Evolutionary conservation across 805 yeast genomes (phyloP).

Genomic region (Citeromyces nyonsensis): DNA sequence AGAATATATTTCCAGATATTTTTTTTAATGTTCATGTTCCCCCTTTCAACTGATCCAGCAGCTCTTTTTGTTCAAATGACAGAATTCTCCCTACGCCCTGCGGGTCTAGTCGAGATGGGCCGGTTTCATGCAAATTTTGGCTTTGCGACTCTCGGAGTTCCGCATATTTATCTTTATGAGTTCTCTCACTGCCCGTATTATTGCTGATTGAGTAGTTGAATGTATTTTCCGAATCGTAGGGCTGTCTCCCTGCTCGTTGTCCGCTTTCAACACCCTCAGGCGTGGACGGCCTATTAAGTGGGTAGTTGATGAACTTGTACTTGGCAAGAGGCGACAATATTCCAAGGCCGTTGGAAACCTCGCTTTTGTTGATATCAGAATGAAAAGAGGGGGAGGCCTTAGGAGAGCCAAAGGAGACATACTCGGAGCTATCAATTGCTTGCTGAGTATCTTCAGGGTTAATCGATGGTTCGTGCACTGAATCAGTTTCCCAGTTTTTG

Average conservation of each 20-base stretch:
- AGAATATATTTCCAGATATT: background rate
- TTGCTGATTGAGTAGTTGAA: conserved; percentile 15
- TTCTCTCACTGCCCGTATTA: conserved; percentile 8
- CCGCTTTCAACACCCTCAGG: too few relatives aligned
- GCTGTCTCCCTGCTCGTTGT: too few relatives aligned
- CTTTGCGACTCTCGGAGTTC: background rate
- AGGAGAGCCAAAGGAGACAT: conserved; percentile 24
- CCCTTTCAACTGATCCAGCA: conserved; percentile 26
- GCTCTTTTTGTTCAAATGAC: conserved; percentile 36
- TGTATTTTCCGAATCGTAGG: conserved; percentile 13
- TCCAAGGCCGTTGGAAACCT: conserved; percentile 5
- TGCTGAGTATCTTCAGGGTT: background rate
- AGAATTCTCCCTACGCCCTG: conserved; percentile 16
- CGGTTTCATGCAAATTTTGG: background rate
- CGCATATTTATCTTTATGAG: background rate
- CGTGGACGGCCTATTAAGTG: too few relatives aligned
- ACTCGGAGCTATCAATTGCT: conserved; percentile 11
- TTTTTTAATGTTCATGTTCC: background rate
- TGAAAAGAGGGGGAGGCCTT: conserved; percentile 9
- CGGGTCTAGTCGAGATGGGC: background rate
- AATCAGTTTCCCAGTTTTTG: too few relatives aligned
- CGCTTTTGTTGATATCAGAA: background rate
- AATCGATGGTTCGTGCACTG: too few relatives aligned
- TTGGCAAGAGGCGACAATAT: conserved; percentile 9
- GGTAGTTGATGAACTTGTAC: background rate